Base-by-base conservation (phyloP, 2,329 filamentous ascomycete genomes). In the Trichoderma atroviride region DNA sequence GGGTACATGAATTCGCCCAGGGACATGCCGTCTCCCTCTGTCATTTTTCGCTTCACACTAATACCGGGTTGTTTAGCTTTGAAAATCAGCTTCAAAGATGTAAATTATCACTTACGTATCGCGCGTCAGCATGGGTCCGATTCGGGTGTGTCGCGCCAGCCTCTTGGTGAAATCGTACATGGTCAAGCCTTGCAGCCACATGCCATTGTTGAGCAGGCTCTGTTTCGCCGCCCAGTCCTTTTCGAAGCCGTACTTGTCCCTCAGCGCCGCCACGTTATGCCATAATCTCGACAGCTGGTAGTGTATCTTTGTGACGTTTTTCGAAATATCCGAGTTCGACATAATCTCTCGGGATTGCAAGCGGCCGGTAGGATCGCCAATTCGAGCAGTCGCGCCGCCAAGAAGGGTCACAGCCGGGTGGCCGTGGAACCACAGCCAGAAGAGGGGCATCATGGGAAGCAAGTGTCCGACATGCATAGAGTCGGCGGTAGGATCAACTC, bases 1-100 rank as follows among this genome's bases (percentile, higher is more conserved):
- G 96, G 96, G 76, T 99, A 99, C 53, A 89, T 87, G 79, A 99
- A 97, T 78, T 99, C 96, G 43, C 93, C 91, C 75, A 96, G 92
- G 0, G 94, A 96, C 91, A 99, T 95, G 74, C 96, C 96, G 72
- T 96, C 92, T 47, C 93, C 93, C 65, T 89, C 89, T n/a, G 87
- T 86, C 84, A 98, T 86, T 76, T 94, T 93, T 69, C 89, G 90
- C 80, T 93, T 96, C 67, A 96, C 94, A 40, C 82, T 83, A 33
- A 19, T 6, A 33, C 6, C 1, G 19, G 29, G 19, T 13, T 24
- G 68, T 78, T 50, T 68, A 80, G 76, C 14, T 43, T 56, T 52
- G 22, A 4, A 35, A 50, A n/a, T 5, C 2, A 13, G n/a, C 31
- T 59, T 43, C 50, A 31, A 7, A 24, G 29, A 55, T 7, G 24